phyloP scores from a whole-genome alignment of 257 asterid genomes.

The Fraxinus anomala region DNA sequence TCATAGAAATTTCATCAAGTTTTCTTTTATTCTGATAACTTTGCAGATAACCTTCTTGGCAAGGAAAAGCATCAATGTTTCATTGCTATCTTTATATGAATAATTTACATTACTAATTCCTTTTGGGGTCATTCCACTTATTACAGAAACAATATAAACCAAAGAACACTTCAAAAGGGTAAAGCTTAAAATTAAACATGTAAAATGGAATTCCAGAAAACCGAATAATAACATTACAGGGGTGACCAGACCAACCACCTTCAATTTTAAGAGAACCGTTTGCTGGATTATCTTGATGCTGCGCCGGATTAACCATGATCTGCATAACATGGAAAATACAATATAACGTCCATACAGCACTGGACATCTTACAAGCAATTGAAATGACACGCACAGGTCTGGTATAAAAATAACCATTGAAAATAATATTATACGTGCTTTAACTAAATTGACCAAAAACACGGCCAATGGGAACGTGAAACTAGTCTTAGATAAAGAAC shows the following conservation, averaged over 20 bases:
- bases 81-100: background rate
- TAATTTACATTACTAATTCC: background rate
- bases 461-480: background rate
- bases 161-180: background rate
- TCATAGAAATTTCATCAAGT: background rate
- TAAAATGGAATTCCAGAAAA: slow-evolving; percentile 9
- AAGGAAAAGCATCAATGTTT: background rate
- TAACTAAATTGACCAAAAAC: background rate
- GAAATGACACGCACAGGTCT: background rate
- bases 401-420: background rate
- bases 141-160: background rate
- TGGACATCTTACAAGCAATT: background rate
- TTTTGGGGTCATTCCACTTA: background rate
- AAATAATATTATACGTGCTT: background rate
- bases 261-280: slow-evolving; percentile 41
- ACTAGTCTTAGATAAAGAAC: background rate
- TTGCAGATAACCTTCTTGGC: background rate
- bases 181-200: slow-evolving; percentile 11
- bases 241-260: slow-evolving; percentile 48
- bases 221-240: slow-evolving; percentile 2
- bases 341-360: background rate
- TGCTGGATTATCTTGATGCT: slow-evolving; percentile 36
- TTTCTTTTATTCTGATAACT: background rate
- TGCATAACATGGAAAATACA: slow-evolving; percentile 40
- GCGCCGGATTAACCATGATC: slow-evolving; percentile 42